phyloP scores from a whole-genome alignment of 2,329 filamentous ascomycete species.

The Lachnellula occidentalis region DNA sequence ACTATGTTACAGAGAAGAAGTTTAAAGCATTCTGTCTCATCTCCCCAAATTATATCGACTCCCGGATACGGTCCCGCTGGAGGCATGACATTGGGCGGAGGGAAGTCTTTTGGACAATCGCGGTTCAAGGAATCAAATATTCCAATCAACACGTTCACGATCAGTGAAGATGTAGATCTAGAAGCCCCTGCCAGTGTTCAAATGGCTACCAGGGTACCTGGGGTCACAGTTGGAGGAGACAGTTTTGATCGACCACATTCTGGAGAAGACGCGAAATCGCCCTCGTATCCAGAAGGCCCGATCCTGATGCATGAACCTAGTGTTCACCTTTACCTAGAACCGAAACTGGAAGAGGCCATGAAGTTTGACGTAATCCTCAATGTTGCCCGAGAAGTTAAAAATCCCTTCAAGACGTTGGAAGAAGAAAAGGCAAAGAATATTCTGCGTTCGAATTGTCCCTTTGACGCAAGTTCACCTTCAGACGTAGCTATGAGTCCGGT shows the following conservation, averaged over 20 bases:
- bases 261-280: constrained; percentile 74
- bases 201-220: constrained; percentile 48
- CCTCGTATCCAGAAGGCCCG: constrained; percentile 76
- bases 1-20: constrained; percentile 58
- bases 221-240: constrained; percentile 51
- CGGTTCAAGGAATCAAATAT: constrained; percentile 28
- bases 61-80: constrained; percentile 55
- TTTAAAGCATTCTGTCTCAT: constrained; percentile 62
- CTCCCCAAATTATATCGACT: constrained; percentile 59
- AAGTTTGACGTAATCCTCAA: constrained; percentile 81
- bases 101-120: constrained; percentile 23
- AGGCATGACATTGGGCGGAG: constrained; percentile 57
- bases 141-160: constrained; percentile 24
- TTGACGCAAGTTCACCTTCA: constrained; percentile 20
- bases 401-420: constrained; percentile 56
- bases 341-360: constrained; percentile 69
- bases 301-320: constrained; percentile 76
- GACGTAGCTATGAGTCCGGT: constrained; percentile 20
- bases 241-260: constrained; percentile 63
- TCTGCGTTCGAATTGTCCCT: constrained; percentile 23
- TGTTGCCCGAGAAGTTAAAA: constrained; percentile 74
- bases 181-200: constrained; percentile 53
- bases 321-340: constrained; percentile 75
- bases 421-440: constrained; percentile 24
- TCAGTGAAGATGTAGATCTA: constrained; percentile 33